Evolutionary conservation across 1,284 basidiomycete genomes (phyloP).

Genomic region (Nidula niveotomentosa): DNA sequence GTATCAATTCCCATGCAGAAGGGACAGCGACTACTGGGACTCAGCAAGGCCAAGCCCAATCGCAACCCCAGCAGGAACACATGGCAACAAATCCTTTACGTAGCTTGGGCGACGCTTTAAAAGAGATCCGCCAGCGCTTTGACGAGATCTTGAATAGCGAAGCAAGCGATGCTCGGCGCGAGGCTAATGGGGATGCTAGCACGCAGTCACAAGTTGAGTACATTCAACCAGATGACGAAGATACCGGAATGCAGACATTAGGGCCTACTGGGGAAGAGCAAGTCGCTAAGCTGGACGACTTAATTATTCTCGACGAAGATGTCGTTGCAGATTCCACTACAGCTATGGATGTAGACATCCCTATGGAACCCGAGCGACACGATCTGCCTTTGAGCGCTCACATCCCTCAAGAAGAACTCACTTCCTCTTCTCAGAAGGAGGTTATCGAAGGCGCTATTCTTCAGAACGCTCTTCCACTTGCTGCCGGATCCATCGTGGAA

Average conservation of each 20-base stretch:
- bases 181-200: conserved; percentile 30
- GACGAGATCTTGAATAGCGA: conserved; percentile 78
- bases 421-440: conserved; percentile 26
- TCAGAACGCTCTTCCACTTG: conserved; percentile 21
- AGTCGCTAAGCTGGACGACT: conserved; percentile 78
- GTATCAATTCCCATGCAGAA: conserved; percentile 25
- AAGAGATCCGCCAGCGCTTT: conserved; percentile 83
- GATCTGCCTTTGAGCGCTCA: conserved; percentile 20
- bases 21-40: conserved; percentile 38
- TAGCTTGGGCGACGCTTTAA: conserved; percentile 83
- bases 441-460: conserved; percentile 50
- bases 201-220: conserved; percentile 78
- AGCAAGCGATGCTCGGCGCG: conserved; percentile 24
- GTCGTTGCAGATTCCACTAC: conserved; percentile 30
- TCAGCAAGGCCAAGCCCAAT: conserved; percentile 43
- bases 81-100: conserved; percentile 66
- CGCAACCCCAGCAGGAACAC: conserved; percentile 36
- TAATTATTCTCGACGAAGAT: conserved; percentile 73
- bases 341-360: conserved; percentile 50
- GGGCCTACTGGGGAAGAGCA: conserved; percentile 87
- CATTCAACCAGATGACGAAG: conserved; percentile 70
- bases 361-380: conserved; percentile 21
- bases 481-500: conserved; percentile 19
- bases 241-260: conserved; percentile 86
- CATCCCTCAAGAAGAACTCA: conserved; percentile 23